phyloP scores from a whole-genome alignment of 352 stramenopile species.

The Phytophthora aleatoria region DNA sequence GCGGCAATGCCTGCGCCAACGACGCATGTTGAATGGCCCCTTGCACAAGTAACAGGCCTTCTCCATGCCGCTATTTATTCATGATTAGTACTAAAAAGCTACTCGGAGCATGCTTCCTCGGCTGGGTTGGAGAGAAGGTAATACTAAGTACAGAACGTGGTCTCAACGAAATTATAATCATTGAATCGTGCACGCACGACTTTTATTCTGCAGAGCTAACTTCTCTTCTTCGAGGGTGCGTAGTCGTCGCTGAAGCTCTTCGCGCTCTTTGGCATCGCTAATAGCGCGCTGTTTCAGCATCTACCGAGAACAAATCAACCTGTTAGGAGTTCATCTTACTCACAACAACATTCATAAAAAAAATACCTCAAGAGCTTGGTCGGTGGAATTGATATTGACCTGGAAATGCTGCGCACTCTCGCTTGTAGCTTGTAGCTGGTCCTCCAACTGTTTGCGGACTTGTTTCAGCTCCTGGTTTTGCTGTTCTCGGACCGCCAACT shows the following conservation, averaged over 20 bases:
- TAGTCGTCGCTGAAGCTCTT: constrained; percentile 59
- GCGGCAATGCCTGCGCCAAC: constrained; percentile 70
- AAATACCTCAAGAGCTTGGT: constrained; percentile 57
- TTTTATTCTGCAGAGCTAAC: constrained; percentile 59
- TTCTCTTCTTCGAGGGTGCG: constrained; percentile 63
- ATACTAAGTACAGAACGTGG: not conserved
- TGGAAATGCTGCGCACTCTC: constrained; percentile 37
- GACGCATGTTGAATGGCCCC: constrained; percentile 71
- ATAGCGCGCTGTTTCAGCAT: constrained; percentile 51
- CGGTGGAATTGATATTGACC: constrained; percentile 40
- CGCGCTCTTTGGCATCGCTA: constrained; percentile 54
- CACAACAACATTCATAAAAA: not conserved
- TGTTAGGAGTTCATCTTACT: not conserved
- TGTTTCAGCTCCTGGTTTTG: constrained; percentile 45
- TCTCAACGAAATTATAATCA: constrained; percentile 23
- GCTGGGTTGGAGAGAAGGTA: not conserved
- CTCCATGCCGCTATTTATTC: constrained; percentile 65
- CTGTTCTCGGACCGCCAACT: constrained; percentile 29
- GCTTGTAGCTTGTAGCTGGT: constrained; percentile 38
- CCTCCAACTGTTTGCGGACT: constrained; percentile 36
- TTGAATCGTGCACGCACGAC: constrained; percentile 55
- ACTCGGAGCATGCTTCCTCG: not conserved
- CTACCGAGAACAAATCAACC: constrained; percentile 17
- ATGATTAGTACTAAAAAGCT: not conserved
- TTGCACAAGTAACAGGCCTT: constrained; percentile 72